Conservation (phyloP, 441 rosid species). For the Capsella rubella region DNA sequence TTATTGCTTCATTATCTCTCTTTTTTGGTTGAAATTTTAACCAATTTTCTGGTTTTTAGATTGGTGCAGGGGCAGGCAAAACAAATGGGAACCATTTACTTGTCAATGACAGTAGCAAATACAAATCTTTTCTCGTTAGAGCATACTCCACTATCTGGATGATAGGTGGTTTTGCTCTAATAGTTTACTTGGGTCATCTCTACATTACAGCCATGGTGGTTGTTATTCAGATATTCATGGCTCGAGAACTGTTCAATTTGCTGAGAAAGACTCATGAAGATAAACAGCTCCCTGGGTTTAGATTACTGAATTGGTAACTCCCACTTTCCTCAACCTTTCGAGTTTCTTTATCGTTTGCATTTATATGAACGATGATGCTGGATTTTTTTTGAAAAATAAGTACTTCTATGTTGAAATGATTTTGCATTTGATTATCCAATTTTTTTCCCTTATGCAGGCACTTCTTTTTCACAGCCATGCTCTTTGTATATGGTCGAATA, state of each 20-base stretch:
- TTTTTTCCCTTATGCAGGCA: conserved; percentile 56
- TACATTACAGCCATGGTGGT: conserved; percentile 89
- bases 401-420: background rate
- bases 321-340: background rate
- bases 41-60: conserved; percentile 48
- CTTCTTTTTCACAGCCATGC: conserved; percentile 94
- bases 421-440: background rate
- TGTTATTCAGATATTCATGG: conserved; percentile 88
- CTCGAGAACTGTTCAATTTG: conserved; percentile 77
- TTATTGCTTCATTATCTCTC: background rate
- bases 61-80: conserved; percentile 54
- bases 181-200: conserved; percentile 92
- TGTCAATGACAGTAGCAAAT: conserved; percentile 69
- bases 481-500: conserved; percentile 89
- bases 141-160: conserved; percentile 86
- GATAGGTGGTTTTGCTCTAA: conserved; percentile 77
- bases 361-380: conserved; percentile 18
- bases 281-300: conserved; percentile 82
- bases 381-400: background rate
- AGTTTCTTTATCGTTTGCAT: background rate
- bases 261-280: conserved; percentile 86
- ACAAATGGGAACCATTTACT: conserved; percentile 69
- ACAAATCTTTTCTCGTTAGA: conserved; percentile 73
- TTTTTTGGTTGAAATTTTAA: background rate
- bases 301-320: conserved; percentile 83